Evolutionary conservation across 2,329 filamentous ascomycete species (phyloP).

Genomic region (Diaporthe helianthi): DNA sequence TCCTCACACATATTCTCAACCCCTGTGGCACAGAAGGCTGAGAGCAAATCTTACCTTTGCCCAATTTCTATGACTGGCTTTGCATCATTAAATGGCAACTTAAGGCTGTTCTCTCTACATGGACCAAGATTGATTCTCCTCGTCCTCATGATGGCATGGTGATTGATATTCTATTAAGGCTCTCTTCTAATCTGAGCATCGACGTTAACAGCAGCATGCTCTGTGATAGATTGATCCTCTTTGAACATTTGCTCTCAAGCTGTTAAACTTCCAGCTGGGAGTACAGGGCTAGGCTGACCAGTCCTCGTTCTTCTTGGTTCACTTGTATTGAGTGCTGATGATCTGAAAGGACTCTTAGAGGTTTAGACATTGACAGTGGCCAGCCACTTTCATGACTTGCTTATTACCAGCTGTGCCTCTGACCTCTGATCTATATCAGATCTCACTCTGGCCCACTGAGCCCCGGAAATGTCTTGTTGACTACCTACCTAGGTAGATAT

Average conservation of each 20-base stretch:
- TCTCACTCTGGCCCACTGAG: background rate
- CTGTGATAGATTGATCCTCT: too few relatives aligned
- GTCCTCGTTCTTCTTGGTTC: background rate
- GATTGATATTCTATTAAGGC: background rate
- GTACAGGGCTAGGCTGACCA: background rate
- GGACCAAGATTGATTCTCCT: background rate
- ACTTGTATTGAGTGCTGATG: background rate
- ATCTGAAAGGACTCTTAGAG: background rate
- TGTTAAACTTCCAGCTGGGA: background rate
- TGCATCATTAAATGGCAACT: too few relatives aligned
- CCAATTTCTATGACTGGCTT: too few relatives aligned
- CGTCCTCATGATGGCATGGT: background rate
- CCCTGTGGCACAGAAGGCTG: too few relatives aligned
- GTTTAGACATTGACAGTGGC: too few relatives aligned
- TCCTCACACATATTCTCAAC: too few relatives aligned
- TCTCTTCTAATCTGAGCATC: background rate
- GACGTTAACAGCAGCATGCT: background rate
- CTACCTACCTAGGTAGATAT: too few relatives aligned
- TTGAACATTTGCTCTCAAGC: background rate
- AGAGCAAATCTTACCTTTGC: too few relatives aligned
- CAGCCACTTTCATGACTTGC: too few relatives aligned
- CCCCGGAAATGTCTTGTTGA: background rate
- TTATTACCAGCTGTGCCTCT: background rate
- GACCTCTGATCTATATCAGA: background rate
- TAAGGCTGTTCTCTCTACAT: too few relatives aligned